These are phyloP conservation scores for Fragaria vesca DNA, from an alignment of 306 rosid genomes.

Conservation along the genomic window DNA sequence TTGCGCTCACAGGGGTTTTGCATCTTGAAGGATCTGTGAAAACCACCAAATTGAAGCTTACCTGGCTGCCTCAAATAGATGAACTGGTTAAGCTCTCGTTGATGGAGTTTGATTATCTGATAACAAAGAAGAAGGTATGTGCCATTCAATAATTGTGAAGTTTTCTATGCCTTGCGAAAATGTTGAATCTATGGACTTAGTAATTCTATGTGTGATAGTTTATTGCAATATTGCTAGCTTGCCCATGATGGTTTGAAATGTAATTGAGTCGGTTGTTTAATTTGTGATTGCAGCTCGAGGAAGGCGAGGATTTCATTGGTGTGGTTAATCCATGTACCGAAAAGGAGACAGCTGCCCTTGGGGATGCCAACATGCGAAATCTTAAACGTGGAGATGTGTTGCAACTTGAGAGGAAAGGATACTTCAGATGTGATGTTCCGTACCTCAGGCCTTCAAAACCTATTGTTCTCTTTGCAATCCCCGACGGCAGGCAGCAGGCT, in stretches of 20 bases:
- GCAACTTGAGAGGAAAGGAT: conserved; percentile 97
- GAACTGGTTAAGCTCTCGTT: conserved; percentile 72
- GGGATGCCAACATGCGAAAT: conserved; percentile 81
- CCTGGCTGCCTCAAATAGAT: conserved; percentile 79
- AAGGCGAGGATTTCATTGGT: conserved; percentile 74
- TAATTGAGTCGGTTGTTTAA: background rate
- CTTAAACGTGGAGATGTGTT: conserved; percentile 66
- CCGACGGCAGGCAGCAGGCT: conserved; percentile 85
- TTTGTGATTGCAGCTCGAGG: conserved; percentile 72
- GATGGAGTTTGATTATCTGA: conserved; percentile 80
- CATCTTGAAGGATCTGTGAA: conserved; percentile 93
- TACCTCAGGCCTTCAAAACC: conserved; percentile 66
- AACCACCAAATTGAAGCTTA: conserved; percentile 83
- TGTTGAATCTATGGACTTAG: background rate
- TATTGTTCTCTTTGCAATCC: conserved; percentile 65
- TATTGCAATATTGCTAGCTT: background rate
- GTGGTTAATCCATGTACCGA: conserved; percentile 79
- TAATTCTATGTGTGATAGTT: background rate
- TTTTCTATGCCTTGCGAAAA: background rate
- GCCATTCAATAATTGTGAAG: conserved; percentile 1
- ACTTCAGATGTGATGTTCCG: conserved; percentile 84
- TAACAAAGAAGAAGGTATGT: conserved; percentile 92
- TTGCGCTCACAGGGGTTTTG: conserved; percentile 72
- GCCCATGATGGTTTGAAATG: background rate
- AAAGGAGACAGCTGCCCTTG: conserved; percentile 69